Evolutionary conservation across 805 yeast species (phyloP), one percentile per base, ranked within the genome.

Genomic region (Cyberlindnera meyerae): DNA sequence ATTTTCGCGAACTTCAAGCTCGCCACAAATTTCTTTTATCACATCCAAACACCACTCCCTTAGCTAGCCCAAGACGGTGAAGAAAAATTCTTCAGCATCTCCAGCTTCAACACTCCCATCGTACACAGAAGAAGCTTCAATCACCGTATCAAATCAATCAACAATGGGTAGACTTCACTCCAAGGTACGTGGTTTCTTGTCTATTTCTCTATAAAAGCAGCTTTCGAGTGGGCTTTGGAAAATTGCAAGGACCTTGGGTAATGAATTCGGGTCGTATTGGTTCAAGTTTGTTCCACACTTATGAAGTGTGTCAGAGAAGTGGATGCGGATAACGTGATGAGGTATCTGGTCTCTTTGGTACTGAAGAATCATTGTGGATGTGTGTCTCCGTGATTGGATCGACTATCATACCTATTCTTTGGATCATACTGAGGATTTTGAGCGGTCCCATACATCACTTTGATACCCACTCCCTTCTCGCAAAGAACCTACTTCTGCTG

Each of bases 121-220:
- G n/a, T n/a, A n/a, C n/a, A n/a, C n/a, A n/a, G n/a, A n/a, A n/a
- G n/a, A n/a, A n/a, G n/a, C n/a, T n/a, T n/a, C 9, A 24, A 22
- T 31, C 28, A 28, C 18, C 43, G 36, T 45, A 51, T 63, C 56
- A 60, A 65, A 68, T 60, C 69, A 67, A n/a, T 63, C 72, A 79
- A 84, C 77, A 70, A 90, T 90, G 98, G 98, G 95, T 89, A 96
- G 98, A 78, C 81, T 90, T 89, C 97, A 90, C 87, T 84, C 96
- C 75, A 75, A 84, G 71, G 94, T 84, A 83, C 77, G 94, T 83
- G 48, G 42, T 27, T 34, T 18, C 26, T 27, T 35, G 18, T 27
- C 31, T 21, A n/a, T 20, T 8, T 20, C 7, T 20, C 22, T 20
- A 7, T 31, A 33, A 34, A 43, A 43, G 45, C 42, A 30, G 36